These are phyloP conservation scores for Thielaviopsis ethacetica DNA, from an alignment of 2,329 filamentous ascomycete species.

Conservation along the genomic window DNA sequence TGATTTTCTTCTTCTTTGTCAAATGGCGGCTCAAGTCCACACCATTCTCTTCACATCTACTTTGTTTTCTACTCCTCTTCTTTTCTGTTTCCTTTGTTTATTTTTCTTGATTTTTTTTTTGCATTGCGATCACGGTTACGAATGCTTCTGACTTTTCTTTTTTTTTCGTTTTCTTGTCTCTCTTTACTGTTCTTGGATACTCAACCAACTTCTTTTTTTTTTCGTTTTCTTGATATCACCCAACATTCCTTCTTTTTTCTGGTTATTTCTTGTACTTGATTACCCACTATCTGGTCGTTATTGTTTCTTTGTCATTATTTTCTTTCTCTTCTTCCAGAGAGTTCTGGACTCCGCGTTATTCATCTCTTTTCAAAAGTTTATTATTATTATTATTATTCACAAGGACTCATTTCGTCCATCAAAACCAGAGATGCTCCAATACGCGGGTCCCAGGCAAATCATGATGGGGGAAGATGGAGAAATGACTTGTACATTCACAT, in stretches of 20 bases:
- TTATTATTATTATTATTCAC: too few species aligned
- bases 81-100: conserved; percentile 4
- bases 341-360: background rate
- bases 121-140: conserved; percentile 11
- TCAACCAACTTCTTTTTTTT: background rate
- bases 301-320: background rate
- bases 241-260: background rate
- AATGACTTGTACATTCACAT: background rate
- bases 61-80: background rate
- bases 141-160: conserved; percentile 9
- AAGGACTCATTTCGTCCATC: too few species aligned
- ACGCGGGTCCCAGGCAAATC: background rate
- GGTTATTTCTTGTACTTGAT: too few species aligned
- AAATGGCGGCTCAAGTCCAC: background rate
- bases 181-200: conserved; percentile 1
- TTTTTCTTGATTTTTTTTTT: conserved; percentile 8
- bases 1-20: background rate
- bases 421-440: too few species aligned
- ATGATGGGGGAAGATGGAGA: background rate
- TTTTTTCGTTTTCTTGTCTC: conserved; percentile 5
- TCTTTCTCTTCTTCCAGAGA: background rate
- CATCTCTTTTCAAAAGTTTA: background rate
- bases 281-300: too few species aligned
- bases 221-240: background rate
- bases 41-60: background rate